Percentiles rank a stretch among this genome's conserved stretches.
These are phyloP conservation scores for Dionaea muscipula DNA, from an alignment of 179 eudicot genomes.

Conservation along the genomic window DNA sequence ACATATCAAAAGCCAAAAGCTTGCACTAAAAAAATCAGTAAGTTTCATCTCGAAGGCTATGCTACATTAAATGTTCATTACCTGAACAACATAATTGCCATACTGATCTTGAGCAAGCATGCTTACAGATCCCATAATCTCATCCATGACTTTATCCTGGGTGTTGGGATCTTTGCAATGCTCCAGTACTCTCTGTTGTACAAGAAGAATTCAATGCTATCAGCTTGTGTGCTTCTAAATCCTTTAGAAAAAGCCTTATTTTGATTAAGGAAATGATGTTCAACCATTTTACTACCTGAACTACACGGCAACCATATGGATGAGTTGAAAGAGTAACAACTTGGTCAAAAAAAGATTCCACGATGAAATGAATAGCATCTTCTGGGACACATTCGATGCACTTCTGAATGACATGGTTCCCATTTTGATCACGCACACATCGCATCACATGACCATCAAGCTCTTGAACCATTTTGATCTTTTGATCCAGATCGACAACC, in stretches of 20 bases:
- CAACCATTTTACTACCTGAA: conserved; percentile 29
- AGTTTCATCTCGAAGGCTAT: background rate
- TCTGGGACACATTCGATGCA: conserved; percentile 59
- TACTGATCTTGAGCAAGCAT: conserved; percentile 67
- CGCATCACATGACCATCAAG: conserved; percentile 54
- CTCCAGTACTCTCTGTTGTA: conserved; percentile 56
- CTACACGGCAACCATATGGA: conserved; percentile 62
- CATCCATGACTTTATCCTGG: conserved; percentile 55
- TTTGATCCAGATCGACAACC: conserved; percentile 46
- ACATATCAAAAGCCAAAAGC: too few relatives aligned
- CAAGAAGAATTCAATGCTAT: background rate
- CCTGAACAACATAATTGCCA: conserved; percentile 78
- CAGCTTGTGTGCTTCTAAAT: background rate
- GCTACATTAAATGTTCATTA: conserved; percentile 2
- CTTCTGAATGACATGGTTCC: conserved; percentile 64
- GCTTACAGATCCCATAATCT: conserved; percentile 39
- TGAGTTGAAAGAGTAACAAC: conserved; percentile 52
- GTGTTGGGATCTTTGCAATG: conserved; percentile 48
- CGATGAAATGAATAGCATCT: conserved; percentile 38
- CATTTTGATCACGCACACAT: conserved; percentile 65
- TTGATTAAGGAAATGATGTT: background rate
- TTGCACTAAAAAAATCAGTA: too few relatives aligned
- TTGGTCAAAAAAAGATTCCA: conserved; percentile 38
- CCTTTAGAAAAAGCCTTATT: background rate
- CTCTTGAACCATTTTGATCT: conserved; percentile 37